phyloP scores from a whole-genome alignment of 805 yeast genomes.

The Metschnikowia chrysomelidarum region DNA sequence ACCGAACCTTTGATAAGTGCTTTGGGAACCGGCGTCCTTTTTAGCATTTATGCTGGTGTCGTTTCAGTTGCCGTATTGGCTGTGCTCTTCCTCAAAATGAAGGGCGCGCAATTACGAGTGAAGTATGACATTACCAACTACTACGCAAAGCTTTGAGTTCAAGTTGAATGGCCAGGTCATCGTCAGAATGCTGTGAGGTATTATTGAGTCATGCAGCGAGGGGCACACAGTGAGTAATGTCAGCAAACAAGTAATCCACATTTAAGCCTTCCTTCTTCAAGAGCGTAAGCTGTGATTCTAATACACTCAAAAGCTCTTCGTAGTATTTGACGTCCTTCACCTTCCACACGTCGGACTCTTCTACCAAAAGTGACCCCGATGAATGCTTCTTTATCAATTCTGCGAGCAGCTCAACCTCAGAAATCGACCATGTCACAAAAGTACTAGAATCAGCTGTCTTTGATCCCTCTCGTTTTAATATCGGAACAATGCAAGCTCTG shows the following conservation, averaged over 20 bases:
- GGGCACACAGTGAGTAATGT: conserved; percentile 23
- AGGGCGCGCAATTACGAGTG: conserved; percentile 64
- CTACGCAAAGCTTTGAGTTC: conserved; percentile 53
- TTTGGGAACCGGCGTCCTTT: conserved; percentile 69
- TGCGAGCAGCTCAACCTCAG: conserved; percentile 59
- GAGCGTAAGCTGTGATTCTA: conserved; percentile 58
- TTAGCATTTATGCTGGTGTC: conserved; percentile 62
- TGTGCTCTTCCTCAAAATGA: conserved; percentile 47
- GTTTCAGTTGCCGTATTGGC: conserved; percentile 42
- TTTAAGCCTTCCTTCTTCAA: conserved; percentile 67
- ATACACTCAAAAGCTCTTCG: conserved; percentile 51
- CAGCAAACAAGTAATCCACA: conserved; percentile 65
- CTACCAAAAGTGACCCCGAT: conserved; percentile 48
- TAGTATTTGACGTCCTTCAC: conserved; percentile 48
- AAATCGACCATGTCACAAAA: conserved; percentile 77
- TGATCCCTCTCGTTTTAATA: conserved; percentile 28
- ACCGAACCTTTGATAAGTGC: conserved; percentile 69
- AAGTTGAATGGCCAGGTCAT: too few species aligned
- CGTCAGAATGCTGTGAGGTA: too few species aligned
- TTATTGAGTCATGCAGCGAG: conserved; percentile 1
- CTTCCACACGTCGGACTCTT: conserved; percentile 13
- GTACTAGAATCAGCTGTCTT: conserved; percentile 32
- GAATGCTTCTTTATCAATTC: conserved; percentile 64
- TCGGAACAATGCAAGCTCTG: conserved; percentile 47
- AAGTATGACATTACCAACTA: conserved; percentile 55